phyloP scores from a whole-genome alignment of 2,329 filamentous ascomycete genomes.

The Periconia sp. region DNA sequence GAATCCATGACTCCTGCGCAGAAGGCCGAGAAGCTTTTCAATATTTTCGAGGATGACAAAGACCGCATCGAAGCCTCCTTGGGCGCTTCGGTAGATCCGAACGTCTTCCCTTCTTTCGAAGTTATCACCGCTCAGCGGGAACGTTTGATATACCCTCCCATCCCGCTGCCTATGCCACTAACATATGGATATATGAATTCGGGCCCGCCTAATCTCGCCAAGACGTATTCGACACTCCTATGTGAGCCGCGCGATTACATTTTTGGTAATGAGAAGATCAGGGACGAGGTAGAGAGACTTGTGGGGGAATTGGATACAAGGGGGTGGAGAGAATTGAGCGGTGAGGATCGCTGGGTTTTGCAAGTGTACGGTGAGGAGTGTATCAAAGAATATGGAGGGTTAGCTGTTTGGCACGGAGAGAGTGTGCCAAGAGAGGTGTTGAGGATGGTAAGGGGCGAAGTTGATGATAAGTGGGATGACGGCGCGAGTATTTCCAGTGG shows the following conservation, averaged over 20 bases:
- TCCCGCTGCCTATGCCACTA: slow-evolving; percentile 1
- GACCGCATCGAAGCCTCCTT: slow-evolving; percentile 11
- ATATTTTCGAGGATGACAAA: slow-evolving; percentile 18
- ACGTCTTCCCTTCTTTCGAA: slow-evolving; percentile 14
- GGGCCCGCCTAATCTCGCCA: slow-evolving; percentile 5
- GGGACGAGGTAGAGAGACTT: slow-evolving; percentile 9
- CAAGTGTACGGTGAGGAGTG: slow-evolving; percentile 33
- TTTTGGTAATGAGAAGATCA: slow-evolving; percentile 5
- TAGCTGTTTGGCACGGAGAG: slow-evolving; percentile 27
- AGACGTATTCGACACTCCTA: slow-evolving; percentile 15
- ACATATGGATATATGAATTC: not conserved
- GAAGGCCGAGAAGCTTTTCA: slow-evolving; percentile 13
- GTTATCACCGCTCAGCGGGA: slow-evolving; percentile 21
- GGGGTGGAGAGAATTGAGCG: slow-evolving; percentile 11
- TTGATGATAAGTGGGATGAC: slow-evolving; percentile 11
- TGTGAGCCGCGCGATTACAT: slow-evolving; percentile 11
- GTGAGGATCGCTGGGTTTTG: slow-evolving; percentile 29
- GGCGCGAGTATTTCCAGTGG: slow-evolving; percentile 3
- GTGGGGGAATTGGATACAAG: slow-evolving; percentile 9
- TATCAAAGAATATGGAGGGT: slow-evolving; percentile 26
- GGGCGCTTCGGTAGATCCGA: slow-evolving; percentile 3
- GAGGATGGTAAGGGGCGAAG: slow-evolving; percentile 18
- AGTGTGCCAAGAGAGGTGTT: slow-evolving; percentile 30
- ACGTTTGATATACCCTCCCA: slow-evolving; percentile 5
- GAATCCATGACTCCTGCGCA: slow-evolving; percentile 8